Base-by-base conservation (phyloP, 2,329 filamentous ascomycete genomes). In the Plenodomus lindquistii region DNA sequence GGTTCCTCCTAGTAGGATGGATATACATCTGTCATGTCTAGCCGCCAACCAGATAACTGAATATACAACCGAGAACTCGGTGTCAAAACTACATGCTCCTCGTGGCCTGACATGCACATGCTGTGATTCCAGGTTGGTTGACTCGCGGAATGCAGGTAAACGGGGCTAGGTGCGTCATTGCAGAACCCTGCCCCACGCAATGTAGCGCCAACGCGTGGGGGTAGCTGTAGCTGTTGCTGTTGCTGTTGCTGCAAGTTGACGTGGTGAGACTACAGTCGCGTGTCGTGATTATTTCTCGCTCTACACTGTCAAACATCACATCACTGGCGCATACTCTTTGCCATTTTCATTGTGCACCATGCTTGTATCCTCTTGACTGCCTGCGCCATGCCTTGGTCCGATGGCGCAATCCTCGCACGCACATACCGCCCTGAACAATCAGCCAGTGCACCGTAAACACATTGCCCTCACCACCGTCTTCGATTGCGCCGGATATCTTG, bases 361-460 rank as follows among this genome's bases (percentile, higher is more conserved):
- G 56, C 48, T 45, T 55, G 52, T 51, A 45, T 44, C 36, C 48
- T 43, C 48, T 51, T 58, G 44, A 50, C 38, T 37, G 43, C 44
- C 54, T 42, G 55, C 59, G 58, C 53, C 55, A 68, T 65, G 52
- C 50, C 48, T 55, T 51, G 57, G 49, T 42, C 50, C 52, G 57
- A 71, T 71, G 66, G 68, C 66, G 68, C 67, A 60, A 71, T 70
- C 61, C 44, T 50, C n/a, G 41, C 55, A 42, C 48, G 40, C 50
- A 59, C 55, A 31, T 31, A 63, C 59, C 61, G 59, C 58, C 55
- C 52, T 55, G 52, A 63, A 46, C 50, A 46, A 50, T 45, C 53
- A 45, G 52, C 57, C 47, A 57, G 51, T 54, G 45, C 53, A 52
- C 42, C 45, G 48, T 40, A 46, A 42, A 52, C 44, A 18, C n/a